Evolutionary conservation across 164 flowering plant genomes (phyloP).

Genomic region (Sedum album): DNA sequence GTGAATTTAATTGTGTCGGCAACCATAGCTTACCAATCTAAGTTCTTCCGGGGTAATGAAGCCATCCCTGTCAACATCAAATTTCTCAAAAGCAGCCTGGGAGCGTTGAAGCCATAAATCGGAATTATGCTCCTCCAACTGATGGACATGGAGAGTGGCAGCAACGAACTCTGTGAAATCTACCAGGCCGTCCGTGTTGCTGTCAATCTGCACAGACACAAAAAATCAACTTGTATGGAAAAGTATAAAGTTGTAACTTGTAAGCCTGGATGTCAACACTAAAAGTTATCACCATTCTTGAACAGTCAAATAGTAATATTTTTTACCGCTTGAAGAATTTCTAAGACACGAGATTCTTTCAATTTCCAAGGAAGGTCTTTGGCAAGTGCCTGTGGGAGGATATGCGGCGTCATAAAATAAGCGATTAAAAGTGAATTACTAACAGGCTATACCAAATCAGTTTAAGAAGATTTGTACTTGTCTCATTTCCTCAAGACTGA

Average conservation of each 20-base stretch:
- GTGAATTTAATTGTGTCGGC: not conserved
- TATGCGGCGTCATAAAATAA: too few relatives aligned
- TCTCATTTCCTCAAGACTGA: constrained; percentile 98
- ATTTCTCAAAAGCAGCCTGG: constrained; percentile 88
- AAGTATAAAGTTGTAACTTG: not conserved
- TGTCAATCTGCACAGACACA: constrained; percentile 62
- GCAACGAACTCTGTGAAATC: constrained; percentile 97
- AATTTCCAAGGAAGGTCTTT: constrained; percentile 94
- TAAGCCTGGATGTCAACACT: not conserved
- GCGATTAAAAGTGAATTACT: not conserved
- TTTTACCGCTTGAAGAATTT: constrained; percentile 97
- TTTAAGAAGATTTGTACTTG: constrained; percentile 25
- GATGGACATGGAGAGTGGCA: constrained; percentile 4
- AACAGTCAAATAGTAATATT: not conserved
- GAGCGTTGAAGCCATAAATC: constrained; percentile 80
- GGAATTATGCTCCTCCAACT: constrained; percentile 80
- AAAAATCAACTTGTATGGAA: not conserved
- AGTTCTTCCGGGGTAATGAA: constrained; percentile 58
- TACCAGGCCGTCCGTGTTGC: constrained; percentile 96
- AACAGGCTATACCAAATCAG: not conserved
- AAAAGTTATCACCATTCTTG: too few relatives aligned
- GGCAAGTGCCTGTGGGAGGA: constrained; percentile 4
- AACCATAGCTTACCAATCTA: constrained; percentile 46
- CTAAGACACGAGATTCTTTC: constrained; percentile 80
- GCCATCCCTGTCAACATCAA: constrained; percentile 75